Base-by-base conservation (phyloP, 176 grass and related monocot species). In the Oryza brachyantha region DNA sequence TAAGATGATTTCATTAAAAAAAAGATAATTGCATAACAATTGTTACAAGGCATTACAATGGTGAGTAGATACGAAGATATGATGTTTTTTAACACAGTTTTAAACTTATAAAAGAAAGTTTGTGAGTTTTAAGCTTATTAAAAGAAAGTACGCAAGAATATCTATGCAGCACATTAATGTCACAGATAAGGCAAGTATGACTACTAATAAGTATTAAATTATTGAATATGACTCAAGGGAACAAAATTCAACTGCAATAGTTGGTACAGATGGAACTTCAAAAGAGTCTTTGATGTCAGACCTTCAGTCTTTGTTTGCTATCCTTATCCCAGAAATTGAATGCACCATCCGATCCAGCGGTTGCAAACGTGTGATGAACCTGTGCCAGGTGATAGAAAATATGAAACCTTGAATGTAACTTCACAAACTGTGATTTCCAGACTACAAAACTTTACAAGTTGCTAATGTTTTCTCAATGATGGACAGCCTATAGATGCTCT, bases 311-410 rank as follows among this genome's bases (percentile, higher is more conserved):
- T 74, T 92, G 90, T 62, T 92, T 92, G 74, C 93, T 92, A 41
- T 96, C 89, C 81, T 96, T 96, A 61, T 96, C 93, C 93, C 93
- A 96, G 72, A 90, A 96, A 57, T 96, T 92, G 84, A 96, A 96
- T 61, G 93, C 87, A 45, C 93, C 93, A 66, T 96, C 93, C 64
- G 90, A 96, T 72, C 93, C 93, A 82, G 86, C 84, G 77, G 93
- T 92, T 34, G 93, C 81, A 88, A 96, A 96, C 22, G 93, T 96
- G 68, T 92, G 90, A 90, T 96, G 90, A 63, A 88, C 90, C 93
- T 96, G 80, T 31, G 13, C 10, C 57, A 88, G 70, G 43, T 57
- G 25, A 24, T 45, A 69, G 5, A 81, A 34, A 76, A 64, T 54
- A 70, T 64, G 72, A 81, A 43, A 79, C 61, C n/a, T 5, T 27